Conservation (phyloP, 768 basidiomycete genomes). For the Phanerodontia chrysosporium region DNA sequence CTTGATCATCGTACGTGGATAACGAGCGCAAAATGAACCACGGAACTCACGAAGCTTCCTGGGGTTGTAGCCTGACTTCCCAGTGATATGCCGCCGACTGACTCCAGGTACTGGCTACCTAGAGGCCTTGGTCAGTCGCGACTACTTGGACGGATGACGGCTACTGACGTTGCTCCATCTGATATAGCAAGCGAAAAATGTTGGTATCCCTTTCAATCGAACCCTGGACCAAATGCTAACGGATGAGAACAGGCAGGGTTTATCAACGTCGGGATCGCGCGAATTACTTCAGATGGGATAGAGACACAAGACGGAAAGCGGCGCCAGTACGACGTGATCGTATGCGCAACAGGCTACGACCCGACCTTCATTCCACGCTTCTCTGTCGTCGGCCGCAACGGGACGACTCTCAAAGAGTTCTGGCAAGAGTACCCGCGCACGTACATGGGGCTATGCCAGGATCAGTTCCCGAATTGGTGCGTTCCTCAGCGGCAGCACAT, state of each 20-base stretch:
- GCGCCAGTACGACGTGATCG: conserved; percentile 27
- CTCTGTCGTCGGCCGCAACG: conserved; percentile 25
- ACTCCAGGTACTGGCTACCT: conserved; percentile 31
- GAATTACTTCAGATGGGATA: conserved; percentile 26
- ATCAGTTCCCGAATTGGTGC: conserved; percentile 28
- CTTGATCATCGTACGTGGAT: background rate
- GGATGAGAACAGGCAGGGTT: background rate
- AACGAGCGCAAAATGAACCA: no score
- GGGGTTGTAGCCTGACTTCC: conserved; percentile 15
- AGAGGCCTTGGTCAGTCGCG: conserved; percentile 20
- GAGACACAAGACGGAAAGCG: conserved; percentile 21
- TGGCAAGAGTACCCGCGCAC: conserved; percentile 26
- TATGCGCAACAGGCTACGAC: conserved; percentile 29
- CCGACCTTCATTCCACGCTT: conserved; percentile 15
- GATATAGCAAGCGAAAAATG: conserved; percentile 1
- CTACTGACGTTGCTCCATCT: no score
- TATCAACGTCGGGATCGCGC: conserved; percentile 16
- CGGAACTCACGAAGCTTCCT: no score
- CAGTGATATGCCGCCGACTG: conserved; percentile 27
- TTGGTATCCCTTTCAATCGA: no score
- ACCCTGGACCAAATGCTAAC: no score
- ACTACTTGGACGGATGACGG: no score
- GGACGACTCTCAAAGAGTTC: conserved; percentile 24
- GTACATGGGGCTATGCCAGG: conserved; percentile 26
- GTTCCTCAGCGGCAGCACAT: background rate